Evolutionary conservation across 352 stramenopile species (phyloP).

Genomic region (Pythium coloratum): DNA sequence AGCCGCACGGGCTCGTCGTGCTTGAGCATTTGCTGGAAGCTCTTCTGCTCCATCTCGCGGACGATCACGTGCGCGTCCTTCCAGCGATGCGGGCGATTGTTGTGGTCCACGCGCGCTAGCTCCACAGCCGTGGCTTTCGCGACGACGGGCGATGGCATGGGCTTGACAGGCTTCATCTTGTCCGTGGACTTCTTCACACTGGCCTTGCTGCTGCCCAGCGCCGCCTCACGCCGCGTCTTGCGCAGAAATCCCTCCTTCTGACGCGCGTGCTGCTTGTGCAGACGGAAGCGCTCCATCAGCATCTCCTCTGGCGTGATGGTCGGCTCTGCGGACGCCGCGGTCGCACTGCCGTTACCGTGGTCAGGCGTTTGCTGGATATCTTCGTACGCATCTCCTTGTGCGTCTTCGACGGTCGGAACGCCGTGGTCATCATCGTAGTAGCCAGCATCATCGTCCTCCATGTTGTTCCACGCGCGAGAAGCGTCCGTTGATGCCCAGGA

Average conservation of each 20-base stretch:
- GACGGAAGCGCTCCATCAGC: conserved; percentile 67
- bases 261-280: conserved; percentile 79
- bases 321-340: neutral
- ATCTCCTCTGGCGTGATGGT: conserved; percentile 42
- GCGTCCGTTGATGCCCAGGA: neutral
- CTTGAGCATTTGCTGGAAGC: conserved; percentile 57
- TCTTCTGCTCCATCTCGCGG: conserved; percentile 59
- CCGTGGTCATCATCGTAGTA: conserved; percentile 3
- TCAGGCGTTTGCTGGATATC: neutral
- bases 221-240: conserved; percentile 47
- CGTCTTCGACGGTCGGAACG: conserved; percentile 6
- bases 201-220: conserved; percentile 21
- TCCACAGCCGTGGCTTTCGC: conserved; percentile 29
- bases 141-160: conserved; percentile 4
- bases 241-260: conserved; percentile 65
- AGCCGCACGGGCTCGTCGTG: conserved; percentile 46
- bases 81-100: conserved; percentile 85
- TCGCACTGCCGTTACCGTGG: neutral
- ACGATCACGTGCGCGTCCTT: conserved; percentile 72
- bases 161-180: conserved; percentile 14
- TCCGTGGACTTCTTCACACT: neutral
- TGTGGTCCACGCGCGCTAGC: conserved; percentile 76
- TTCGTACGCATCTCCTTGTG: conserved; percentile 1
- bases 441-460: conserved; percentile 3
- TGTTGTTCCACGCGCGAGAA: neutral